Base-by-base conservation (phyloP, 148 eudicot species). In the Diospyros lotus region DNA sequence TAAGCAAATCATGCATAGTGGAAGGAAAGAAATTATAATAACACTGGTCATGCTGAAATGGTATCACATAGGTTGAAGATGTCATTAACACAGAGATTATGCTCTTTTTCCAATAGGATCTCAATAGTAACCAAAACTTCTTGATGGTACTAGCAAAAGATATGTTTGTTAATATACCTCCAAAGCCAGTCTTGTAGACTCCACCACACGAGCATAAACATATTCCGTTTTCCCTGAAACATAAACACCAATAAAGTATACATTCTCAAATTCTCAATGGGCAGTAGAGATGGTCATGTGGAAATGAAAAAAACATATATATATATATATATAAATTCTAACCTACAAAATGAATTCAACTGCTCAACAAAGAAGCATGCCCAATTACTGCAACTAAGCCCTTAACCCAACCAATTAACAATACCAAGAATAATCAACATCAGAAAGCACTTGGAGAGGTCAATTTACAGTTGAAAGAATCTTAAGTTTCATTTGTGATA, bases 141-240 rank as follows among this genome's bases (percentile, higher is more conserved):
- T 48, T 28, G 41, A 48, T 58, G 44, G 17, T 58, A 18, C 50
- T 9, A 54, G 10, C 39, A 58, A 66, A 61, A 38, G 46, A 40
- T 12, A 17, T 9, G 40, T 58, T 71, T 45, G 28, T 45, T 13
- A 75, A 65, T 51, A 50, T 80, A 96, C 99, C 98, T 96, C 97
- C 60, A 91, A 77, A 62, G 98, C 89, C 81, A 80, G 89, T 78
- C 88, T 82, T 46, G 97, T 87, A 68, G 99, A 84, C 84, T 93
- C 99, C 87, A 87, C 81, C 67, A 91, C 90, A 80, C 89, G 85
- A 78, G 87, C 96, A 79, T 81, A 93, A 73, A 93, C 80, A 84
- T 93, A 96, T 66, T 83, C 89, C 65, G 94, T 93, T 86, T 93
- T 96, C 45, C 99, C 99, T 96, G 90, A 58, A 85, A 66, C 61